Conservation (phyloP, 106 monocot species). For the Alisma plantagoaquatica region DNA sequence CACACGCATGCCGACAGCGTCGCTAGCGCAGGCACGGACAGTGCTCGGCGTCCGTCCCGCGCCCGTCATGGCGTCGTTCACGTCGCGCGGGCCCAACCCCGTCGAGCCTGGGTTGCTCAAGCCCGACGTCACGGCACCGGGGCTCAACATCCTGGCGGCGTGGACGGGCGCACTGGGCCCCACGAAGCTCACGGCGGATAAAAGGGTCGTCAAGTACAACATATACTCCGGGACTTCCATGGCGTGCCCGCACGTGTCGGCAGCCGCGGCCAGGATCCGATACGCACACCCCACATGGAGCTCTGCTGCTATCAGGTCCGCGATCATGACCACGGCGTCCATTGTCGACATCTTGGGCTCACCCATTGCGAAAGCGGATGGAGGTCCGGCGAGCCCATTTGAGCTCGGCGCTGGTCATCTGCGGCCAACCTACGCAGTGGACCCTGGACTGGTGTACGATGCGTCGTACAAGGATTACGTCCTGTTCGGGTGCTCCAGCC, state of each 20-base stretch:
- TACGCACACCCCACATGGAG: conserved; percentile 56
- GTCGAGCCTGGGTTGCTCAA: conserved; percentile 72
- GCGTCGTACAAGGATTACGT: conserved; percentile 61
- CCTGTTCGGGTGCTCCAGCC: conserved; percentile 56
- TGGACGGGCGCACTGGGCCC: conserved; percentile 61
- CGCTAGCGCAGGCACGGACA: conserved; percentile 37
- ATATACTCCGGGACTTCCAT: conserved; percentile 82
- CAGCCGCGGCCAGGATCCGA: conserved; percentile 39
- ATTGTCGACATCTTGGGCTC: conserved; percentile 18
- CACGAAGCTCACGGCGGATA: conserved; percentile 56
- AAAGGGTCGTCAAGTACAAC: conserved; percentile 56
- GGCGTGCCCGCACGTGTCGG: conserved; percentile 84
- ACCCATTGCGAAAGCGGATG: conserved; percentile 27
- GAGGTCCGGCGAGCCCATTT: conserved; percentile 40
- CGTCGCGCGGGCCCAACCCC: conserved; percentile 66
- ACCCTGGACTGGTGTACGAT: conserved; percentile 75
- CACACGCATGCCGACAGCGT: conserved; percentile 21
- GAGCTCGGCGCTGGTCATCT: conserved; percentile 65
- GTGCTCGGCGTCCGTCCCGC: conserved; percentile 30
- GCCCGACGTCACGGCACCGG: conserved; percentile 83
- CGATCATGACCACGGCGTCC: conserved; percentile 72
- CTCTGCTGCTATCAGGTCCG: conserved; percentile 68
- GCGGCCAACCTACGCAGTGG: conserved; percentile 33
- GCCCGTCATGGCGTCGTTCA: conserved; percentile 71
- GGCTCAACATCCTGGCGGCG: conserved; percentile 73